phyloP scores from a whole-genome alignment of 2,329 filamentous ascomycete species.

The Ramularia endophylla region DNA sequence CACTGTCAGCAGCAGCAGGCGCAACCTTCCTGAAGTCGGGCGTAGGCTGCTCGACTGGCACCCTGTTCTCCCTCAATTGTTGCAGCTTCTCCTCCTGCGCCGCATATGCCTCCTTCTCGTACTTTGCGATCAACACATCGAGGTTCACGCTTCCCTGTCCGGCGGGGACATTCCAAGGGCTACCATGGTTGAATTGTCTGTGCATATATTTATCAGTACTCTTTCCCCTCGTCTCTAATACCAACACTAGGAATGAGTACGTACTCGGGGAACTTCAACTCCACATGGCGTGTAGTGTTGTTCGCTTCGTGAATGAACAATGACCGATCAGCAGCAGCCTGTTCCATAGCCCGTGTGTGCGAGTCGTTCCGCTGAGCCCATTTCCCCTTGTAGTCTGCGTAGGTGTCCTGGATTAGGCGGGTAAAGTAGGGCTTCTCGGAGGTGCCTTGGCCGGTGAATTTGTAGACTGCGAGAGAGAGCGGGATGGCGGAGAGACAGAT shows the following conservation, averaged over 20 bases:
- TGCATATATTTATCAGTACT: constrained; percentile 11
- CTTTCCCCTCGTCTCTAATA: constrained; percentile 6
- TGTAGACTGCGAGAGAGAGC: constrained; percentile 40
- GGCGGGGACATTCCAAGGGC: constrained; percentile 59
- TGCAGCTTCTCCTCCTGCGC: constrained; percentile 52
- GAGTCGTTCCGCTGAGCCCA: constrained; percentile 54
- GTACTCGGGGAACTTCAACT: constrained; percentile 60
- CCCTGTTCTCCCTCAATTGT: constrained; percentile 34
- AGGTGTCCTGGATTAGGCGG: constrained; percentile 52
- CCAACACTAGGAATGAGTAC: too few relatives aligned
- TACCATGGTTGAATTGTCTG: constrained; percentile 58
- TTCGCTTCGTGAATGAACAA: constrained; percentile 49
- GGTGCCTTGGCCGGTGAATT: constrained; percentile 36
- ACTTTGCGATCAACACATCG: constrained; percentile 56
- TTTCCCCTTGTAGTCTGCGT: constrained; percentile 47
- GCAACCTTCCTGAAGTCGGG: constrained; percentile 21
- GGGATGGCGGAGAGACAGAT: constrained; percentile 43
- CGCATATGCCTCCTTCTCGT: constrained; percentile 52
- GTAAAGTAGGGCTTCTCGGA: constrained; percentile 41
- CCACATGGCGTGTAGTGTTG: constrained; percentile 41
- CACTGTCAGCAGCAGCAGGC: constrained; percentile 18
- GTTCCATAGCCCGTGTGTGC: constrained; percentile 56
- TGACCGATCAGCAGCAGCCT: constrained; percentile 57
- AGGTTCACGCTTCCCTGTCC: constrained; percentile 54
- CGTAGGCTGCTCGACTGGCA: constrained; percentile 29